Base-by-base conservation (phyloP, 2,329 filamentous ascomycete species). In the Trichoderma cornu-damae region DNA sequence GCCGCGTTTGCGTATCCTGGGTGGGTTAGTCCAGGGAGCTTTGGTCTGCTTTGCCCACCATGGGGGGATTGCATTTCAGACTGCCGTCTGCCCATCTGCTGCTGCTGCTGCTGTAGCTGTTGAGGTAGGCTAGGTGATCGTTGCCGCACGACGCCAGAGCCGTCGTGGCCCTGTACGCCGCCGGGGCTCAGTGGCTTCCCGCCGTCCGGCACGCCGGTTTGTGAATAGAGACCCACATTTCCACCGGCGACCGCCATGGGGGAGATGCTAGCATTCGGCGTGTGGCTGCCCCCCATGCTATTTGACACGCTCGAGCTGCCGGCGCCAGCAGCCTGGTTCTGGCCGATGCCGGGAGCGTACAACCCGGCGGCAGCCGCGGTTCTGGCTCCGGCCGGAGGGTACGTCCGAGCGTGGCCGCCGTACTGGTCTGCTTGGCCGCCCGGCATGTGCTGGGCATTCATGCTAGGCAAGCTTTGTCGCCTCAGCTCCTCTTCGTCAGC, bases 151-250 rank as follows among this genome's bases (percentile, higher is more conserved):
- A 80, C 71, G 28, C 69, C 74, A 50, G 74, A 71, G 14, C 79
- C 71, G 62, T 83, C 83, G 49, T 86, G 77, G 18, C 78, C 68
- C 68, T 79, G 65, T 26, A 72, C 77, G 16, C 79, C 79, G 16
- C 79, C 79, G n/a, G 88, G 87, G 60, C 86, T 91, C 38, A 96
- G 77, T 3, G 91, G 87, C 68, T 92, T 95, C 0, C 91, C 90
- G 63, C 89, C 95, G 71, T 96, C 90, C 3, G 88, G 94, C 76
- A 96, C 88, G 59, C 76, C 81, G 54, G 82, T 81, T 62, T 90
- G 85, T 7, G 84, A 81, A 68, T 90, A 95, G 62, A 91, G 80
- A 16, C 80, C 81, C 46, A 76, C 75, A 59, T 75, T 77, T 44
- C 74, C 74, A 40, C 74, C 72, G 52, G 73, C 73, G 26, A 79